A percentile compares a stretch with the other conserved stretches of the same genome.
phyloP scores from a whole-genome alignment of 768 basidiomycete species.

The Mrakia gelida region DNA sequence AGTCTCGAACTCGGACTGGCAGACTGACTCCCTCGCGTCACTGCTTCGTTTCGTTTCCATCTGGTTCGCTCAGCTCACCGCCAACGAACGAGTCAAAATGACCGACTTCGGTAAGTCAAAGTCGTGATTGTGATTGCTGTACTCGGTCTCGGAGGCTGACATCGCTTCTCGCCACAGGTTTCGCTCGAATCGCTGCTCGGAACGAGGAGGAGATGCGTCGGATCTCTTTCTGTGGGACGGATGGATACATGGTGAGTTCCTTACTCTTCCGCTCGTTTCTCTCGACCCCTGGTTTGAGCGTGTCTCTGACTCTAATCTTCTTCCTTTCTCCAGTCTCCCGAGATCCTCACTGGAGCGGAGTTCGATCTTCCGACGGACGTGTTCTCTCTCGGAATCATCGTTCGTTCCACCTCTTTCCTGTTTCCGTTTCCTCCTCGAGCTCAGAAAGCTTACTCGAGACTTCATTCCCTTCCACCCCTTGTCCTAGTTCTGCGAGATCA shows the following conservation, averaged over 20 bases:
- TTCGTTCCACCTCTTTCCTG: constrained; percentile 15
- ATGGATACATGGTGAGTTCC: constrained; percentile 33
- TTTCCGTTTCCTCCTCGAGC: too few species aligned
- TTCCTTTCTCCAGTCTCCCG: constrained; percentile 59
- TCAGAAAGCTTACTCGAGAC: neutral
- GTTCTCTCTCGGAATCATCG: constrained; percentile 66
- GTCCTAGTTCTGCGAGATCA: constrained; percentile 72
- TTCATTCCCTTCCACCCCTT: too few species aligned
- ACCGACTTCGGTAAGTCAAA: constrained; percentile 87
- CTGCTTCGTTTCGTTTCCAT: neutral
- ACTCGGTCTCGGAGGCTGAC: neutral
- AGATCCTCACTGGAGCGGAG: constrained; percentile 83
- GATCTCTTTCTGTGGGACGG: constrained; percentile 48
- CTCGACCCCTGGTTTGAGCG: too few species aligned
- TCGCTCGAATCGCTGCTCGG: constrained; percentile 65
- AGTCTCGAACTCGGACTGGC: too few species aligned
- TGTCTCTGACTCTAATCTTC: too few species aligned
- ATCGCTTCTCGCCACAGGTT: neutral
- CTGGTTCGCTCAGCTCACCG: constrained; percentile 52
- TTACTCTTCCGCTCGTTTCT: too few species aligned
- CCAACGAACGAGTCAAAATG: constrained; percentile 90
- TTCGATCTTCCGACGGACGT: constrained; percentile 93
- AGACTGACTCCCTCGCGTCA: neutral
- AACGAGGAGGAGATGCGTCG: constrained; percentile 72
- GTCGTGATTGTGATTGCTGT: constrained; percentile 46